A percentile compares a stretch with the other conserved stretches of the same genome.
phyloP scores from a whole-genome alignment of 345 rosid genomes.

The Rhodamnia argentea region DNA sequence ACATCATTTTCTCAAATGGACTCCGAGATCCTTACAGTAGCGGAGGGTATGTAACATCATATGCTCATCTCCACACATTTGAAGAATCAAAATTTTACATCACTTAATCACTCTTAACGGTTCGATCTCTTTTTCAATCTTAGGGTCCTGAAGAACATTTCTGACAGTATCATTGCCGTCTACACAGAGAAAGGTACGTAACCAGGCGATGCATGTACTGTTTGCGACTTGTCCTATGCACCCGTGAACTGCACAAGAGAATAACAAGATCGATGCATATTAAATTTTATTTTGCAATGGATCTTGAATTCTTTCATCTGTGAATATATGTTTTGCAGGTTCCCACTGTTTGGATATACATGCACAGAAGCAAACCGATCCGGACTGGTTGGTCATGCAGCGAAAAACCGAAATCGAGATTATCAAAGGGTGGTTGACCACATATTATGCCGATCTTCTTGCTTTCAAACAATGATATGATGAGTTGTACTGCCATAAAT shows the following conservation, averaged over 20 bases:
- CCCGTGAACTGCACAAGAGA: background rate
- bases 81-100: background rate
- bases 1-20: slow-evolving; percentile 59
- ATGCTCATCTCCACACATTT: background rate
- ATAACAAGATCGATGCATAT: background rate
- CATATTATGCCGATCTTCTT: slow-evolving; percentile 11
- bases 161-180: slow-evolving; percentile 22
- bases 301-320: background rate
- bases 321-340: slow-evolving; percentile 4
- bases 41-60: slow-evolving; percentile 25
- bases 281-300: background rate
- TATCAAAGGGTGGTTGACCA: slow-evolving; percentile 12
- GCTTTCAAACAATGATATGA: background rate
- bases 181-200: slow-evolving; percentile 17
- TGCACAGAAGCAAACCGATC: slow-evolving; percentile 4
- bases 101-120: background rate
- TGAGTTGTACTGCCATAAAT: background rate
- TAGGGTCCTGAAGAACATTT: slow-evolving; percentile 1
- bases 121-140: background rate
- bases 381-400: slow-evolving; percentile 20
- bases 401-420: slow-evolving; percentile 13
- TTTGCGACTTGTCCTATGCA: background rate
- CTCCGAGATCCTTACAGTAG: slow-evolving; percentile 44
- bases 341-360: slow-evolving; percentile 29
- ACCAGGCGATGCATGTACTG: no score